Evolutionary conservation across 2,329 filamentous ascomycete species (phyloP).

Genomic region (Beauveria scarabaeidicola): DNA sequence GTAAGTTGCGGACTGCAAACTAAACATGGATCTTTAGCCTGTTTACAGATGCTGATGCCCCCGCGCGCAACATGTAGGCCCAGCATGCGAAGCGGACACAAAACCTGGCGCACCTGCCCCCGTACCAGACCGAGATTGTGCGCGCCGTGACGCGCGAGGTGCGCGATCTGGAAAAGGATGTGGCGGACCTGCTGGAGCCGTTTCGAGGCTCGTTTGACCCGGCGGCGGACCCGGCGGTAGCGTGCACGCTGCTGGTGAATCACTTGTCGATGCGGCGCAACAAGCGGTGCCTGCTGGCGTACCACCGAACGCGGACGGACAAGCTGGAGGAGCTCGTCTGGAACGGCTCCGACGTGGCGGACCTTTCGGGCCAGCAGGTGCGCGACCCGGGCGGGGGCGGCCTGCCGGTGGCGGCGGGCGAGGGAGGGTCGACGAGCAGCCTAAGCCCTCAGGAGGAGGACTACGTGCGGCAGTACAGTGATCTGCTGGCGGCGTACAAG

Average conservation of each 20-base stretch:
- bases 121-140: conserved; percentile 87
- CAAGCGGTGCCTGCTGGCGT: conserved; percentile 89
- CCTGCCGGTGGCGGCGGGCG: conserved; percentile 35
- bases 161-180: conserved; percentile 83
- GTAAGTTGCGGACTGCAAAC: conserved; percentile 35
- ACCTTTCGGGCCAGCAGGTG: conserved; percentile 53
- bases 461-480: conserved; percentile 84
- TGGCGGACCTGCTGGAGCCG: conserved; percentile 67
- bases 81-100: conserved; percentile 94
- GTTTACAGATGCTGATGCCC: conserved; percentile 12
- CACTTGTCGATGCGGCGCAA: conserved; percentile 93
- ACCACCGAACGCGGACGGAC: conserved; percentile 82
- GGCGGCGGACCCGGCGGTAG: conserved; percentile 69
- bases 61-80: conserved; percentile 47
- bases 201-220: conserved; percentile 84
- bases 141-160: conserved; percentile 84
- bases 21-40: not conserved
- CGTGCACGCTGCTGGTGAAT: conserved; percentile 83
- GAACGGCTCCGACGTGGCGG: conserved; percentile 76
- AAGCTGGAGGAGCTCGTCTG: conserved; percentile 92
- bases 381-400: conserved; percentile 28
- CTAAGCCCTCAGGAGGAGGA: conserved; percentile 94
- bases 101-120: conserved; percentile 74
- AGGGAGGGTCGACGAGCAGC: conserved; percentile 57
- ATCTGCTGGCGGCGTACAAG: conserved; percentile 91